Evolutionary conservation across 2,329 filamentous ascomycete species (phyloP), one percentile per base, ranked within the genome.

Genomic region (Aspergillus calidoustus): DNA sequence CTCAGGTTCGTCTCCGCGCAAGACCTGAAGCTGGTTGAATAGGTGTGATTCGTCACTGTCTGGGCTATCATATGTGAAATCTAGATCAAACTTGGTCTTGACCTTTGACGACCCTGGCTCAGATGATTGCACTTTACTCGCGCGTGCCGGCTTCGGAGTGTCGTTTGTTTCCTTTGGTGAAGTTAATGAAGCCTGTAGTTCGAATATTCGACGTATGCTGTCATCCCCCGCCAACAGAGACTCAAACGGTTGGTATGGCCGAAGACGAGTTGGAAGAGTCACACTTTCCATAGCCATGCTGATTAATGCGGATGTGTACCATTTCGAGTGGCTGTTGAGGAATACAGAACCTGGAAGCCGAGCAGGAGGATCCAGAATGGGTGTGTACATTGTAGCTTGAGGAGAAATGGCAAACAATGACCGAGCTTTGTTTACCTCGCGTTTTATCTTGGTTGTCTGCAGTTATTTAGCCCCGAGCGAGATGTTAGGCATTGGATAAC

Each of bases 251-350:
- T 72, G 69, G 55, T 76, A 73, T 2, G 70, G 71, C 25, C 76
- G 72, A 53, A 79, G 69, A 25, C 94, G 86, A 1, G 91, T 89
- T 7, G 91, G 91, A 15, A 98, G 78, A 1, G 90, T 91, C 38
- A 90, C 86, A 25, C 87, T 92, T 75, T 98, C 95, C 13, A 97
- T 74, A 1, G 90, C 91, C 0, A 91, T 83, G 15, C 88, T 86
- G 64, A 96, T 84, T 15, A 97, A 78, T 2, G 90, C 93, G 13
- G 92, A 89, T 3, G 86, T 86, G 69, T 96, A 88, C 95, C 95
- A 99, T 59, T 83, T 80, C 0, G 91, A 95, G 7, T 79, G 76
- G 9, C 76, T 67, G 68, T 93, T 86, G 15, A 95, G 66, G 3
- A 77, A 77, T 5, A 93, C 74, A 64, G 87, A 87, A 3, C 74